Base-by-base conservation (phyloP, 2,329 filamentous ascomycete genomes). In the Diaporthe velutina region DNA sequence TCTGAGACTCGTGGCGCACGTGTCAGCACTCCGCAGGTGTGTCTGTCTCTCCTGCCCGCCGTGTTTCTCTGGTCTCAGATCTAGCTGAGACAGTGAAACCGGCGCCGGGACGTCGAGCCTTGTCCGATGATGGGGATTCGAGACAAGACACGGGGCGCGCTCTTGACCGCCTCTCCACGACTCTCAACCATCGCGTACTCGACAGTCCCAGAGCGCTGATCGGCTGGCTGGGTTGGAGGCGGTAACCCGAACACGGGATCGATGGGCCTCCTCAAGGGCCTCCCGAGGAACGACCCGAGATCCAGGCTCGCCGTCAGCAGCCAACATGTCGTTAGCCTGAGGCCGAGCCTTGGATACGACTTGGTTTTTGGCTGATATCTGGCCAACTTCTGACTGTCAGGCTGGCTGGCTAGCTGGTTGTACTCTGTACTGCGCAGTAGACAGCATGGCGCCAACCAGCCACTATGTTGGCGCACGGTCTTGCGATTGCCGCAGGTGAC, bases 1-100 rank as follows among this genome's bases (percentile, higher is more conserved):
- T 64, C 45, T 61, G 70, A 72, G 70, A 72, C 70, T 52, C 58
- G 70, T 54, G 70, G 70, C 70, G 70, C 70, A 72, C 70, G 70
- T 72, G 57, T 72, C 70, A 64, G 38, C 40, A 64, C 28, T 38
- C 40, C 70, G 70, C 50, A 61, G 48, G 7, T 42, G 45, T 54
- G 48, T 28, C 1, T 64, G 70, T 72, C 35, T 64, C 57, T 61
- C 57, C 45, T 61, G 45, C 40, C 28, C 42, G 45, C 8, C n/a
- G 64, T 61, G 50, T 38, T 60, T 17, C 55, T 17, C 25, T 60
- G 30, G 71, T 75, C 71, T 74, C 71, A 75, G 71, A 75, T 71
- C 71, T 35, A 45, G 40, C 33, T 74, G 71, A 60, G 71, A 75
- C 74, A 71, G n/a, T 64, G 60, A 30, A 45, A 64, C 40, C 42